phyloP scores from a whole-genome alignment of 257 asterid genomes.

The Anisodus tanguticus region DNA sequence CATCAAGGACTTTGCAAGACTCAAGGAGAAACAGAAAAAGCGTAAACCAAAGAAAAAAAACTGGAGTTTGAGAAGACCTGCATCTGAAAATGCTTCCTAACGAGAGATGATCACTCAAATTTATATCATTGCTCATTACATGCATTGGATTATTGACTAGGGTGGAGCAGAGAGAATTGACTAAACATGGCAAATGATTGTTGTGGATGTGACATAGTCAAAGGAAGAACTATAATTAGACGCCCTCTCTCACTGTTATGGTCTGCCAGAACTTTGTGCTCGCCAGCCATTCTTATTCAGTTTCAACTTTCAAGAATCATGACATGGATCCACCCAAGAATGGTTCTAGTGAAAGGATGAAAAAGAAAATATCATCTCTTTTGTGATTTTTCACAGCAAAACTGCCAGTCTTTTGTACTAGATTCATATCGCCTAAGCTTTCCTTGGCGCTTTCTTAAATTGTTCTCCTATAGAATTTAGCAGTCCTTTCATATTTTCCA shows the following conservation, averaged over 20 bases:
- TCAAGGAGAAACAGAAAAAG: conserved; percentile 63
- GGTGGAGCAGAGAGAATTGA: conserved; percentile 19
- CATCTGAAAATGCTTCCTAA: conserved; percentile 31
- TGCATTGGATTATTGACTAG: neutral
- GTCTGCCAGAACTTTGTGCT: conserved; percentile 3
- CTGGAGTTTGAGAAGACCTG: conserved; percentile 30
- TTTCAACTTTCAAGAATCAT: neutral
- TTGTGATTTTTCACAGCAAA: neutral
- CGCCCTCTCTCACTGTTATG: neutral
- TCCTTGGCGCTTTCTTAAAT: neutral
- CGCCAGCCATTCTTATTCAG: neutral
- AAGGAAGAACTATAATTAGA: neutral
- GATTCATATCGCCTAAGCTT: neutral
- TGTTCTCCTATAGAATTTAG: neutral
- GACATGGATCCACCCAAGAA: conserved; percentile 17
- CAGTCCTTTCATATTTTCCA: neutral
- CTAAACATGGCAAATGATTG: neutral
- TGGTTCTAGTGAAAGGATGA: conserved; percentile 6
- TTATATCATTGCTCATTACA: neutral
- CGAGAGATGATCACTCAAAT: conserved; percentile 13
- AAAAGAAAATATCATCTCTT: neutral
- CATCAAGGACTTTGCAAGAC: conserved; percentile 62
- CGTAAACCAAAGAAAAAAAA: conserved; percentile 56
- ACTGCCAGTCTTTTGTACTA: neutral
- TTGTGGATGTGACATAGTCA: neutral